A percentile compares a stretch with the other conserved stretches of the same genome.
Evolutionary conservation across 2,329 filamentous ascomycete species (phyloP).

Genomic region (Tolypocladium guangdongense): DNA sequence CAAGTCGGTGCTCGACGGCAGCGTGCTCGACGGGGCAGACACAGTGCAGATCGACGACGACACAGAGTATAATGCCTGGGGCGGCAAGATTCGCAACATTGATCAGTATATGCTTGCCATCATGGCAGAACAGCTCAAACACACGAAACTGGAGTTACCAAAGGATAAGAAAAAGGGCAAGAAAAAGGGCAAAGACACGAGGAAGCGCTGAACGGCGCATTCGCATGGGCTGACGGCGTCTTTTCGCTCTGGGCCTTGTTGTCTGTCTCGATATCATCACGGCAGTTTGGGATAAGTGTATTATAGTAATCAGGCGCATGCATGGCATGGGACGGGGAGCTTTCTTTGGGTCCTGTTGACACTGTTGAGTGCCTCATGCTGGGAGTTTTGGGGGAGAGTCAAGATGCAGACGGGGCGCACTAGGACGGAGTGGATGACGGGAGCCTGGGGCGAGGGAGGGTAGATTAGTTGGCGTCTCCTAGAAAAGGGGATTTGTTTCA

Average conservation of each 20-base stretch:
- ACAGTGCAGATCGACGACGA: slow-evolving; percentile 22
- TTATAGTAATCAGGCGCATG: not conserved
- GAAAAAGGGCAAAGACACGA: slow-evolving; percentile 46
- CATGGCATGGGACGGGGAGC: not conserved
- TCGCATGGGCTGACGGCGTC: not conserved
- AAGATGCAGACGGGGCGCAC: not conserved
- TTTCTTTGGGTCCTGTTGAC: not conserved
- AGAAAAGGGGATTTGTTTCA: not conserved
- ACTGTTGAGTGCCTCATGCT: not conserved
- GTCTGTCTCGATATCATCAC: not conserved
- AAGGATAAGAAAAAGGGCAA: slow-evolving; percentile 50
- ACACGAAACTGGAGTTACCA: slow-evolving; percentile 50
- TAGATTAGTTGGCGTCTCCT: not conserved
- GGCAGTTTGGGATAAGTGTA: not conserved
- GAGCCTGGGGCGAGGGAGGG: not conserved
- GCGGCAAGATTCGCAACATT: slow-evolving; percentile 46
- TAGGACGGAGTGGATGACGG: not conserved
- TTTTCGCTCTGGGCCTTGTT: not conserved
- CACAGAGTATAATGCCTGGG: slow-evolving; percentile 48
- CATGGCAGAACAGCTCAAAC: slow-evolving; percentile 52
- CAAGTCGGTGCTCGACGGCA: slow-evolving; percentile 21
- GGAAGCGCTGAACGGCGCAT: slow-evolving; percentile 28
- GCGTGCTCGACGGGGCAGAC: slow-evolving; percentile 18
- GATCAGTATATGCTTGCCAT: slow-evolving; percentile 66
- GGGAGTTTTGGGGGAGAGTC: not conserved